These are phyloP conservation scores for Ascoidea rubescens DNA, from an alignment of 805 yeast genomes.

Conservation along the genomic window DNA sequence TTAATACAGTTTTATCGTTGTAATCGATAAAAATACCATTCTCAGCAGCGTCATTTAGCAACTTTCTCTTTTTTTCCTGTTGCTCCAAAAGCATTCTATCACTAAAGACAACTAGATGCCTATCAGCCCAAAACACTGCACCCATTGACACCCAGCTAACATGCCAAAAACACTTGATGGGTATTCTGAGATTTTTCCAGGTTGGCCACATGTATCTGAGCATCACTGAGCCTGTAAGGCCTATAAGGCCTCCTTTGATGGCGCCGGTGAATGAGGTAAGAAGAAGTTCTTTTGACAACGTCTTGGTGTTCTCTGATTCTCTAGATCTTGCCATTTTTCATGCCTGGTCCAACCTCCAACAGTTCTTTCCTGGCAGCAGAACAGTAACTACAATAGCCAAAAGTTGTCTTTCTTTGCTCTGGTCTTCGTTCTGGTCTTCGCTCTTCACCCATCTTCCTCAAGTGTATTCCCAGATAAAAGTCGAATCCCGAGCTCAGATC, in stretches of 20 bases:
- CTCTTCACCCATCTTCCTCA: too few relatives aligned
- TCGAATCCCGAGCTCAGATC: too few relatives aligned
- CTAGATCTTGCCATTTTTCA: slow-evolving; percentile 18
- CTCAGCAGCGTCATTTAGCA: slow-evolving; percentile 30
- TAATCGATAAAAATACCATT: slow-evolving; percentile 20
- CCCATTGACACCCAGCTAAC: slow-evolving; percentile 27
- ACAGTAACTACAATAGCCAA: too few relatives aligned
- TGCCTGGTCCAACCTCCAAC: not conserved
- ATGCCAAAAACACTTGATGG: slow-evolving; percentile 26
- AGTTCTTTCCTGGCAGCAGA: not conserved
- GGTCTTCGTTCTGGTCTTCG: too few relatives aligned
- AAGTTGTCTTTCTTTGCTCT: too few relatives aligned
- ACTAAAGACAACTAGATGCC: slow-evolving; percentile 23
- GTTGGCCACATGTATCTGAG: slow-evolving; percentile 21
- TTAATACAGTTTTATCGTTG: too few relatives aligned
- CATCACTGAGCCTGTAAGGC: slow-evolving; percentile 20
- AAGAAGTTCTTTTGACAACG: too few relatives aligned
- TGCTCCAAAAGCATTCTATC: slow-evolving; percentile 21
- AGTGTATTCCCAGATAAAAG: too few relatives aligned
- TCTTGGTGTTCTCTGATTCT: too few relatives aligned
- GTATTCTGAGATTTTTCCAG: slow-evolving; percentile 24
- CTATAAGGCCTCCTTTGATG: slow-evolving; percentile 25
- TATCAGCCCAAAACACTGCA: slow-evolving; percentile 28
- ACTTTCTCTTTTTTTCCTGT: slow-evolving; percentile 19
- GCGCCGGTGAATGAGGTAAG: slow-evolving; percentile 25